These are phyloP conservation scores for Leptographium radiaticola DNA, from an alignment of 2,329 filamentous ascomycete species.

Conservation along the genomic window DNA sequence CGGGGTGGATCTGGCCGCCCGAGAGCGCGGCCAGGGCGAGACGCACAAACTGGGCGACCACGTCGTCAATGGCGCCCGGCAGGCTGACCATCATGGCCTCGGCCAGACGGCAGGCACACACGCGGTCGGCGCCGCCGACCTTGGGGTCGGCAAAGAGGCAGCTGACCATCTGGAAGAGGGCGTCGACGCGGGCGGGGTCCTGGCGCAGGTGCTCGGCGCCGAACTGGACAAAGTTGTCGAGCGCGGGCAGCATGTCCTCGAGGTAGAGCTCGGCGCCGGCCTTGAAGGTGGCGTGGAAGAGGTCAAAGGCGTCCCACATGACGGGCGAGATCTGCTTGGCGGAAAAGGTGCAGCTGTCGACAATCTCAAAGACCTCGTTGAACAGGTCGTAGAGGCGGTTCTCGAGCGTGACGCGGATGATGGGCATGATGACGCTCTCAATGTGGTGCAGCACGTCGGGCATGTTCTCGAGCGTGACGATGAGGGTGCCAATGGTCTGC, in stretches of 20 bases:
- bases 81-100: constrained; percentile 97
- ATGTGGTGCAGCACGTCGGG: constrained; percentile 90
- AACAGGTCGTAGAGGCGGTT: constrained; percentile 98
- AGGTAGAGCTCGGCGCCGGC: constrained; percentile 92
- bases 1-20: constrained; percentile 33
- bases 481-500: constrained; percentile 94
- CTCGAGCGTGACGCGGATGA: constrained; percentile 89
- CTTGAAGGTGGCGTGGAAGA: constrained; percentile 95
- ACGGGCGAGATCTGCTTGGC: constrained; percentile 89
- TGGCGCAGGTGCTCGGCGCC: constrained; percentile 68
- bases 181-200: constrained; percentile 75
- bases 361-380: constrained; percentile 97
- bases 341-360: constrained; percentile 97
- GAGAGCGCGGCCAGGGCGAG: constrained; percentile 77
- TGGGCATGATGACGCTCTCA: constrained; percentile 91
- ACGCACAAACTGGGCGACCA: constrained; percentile 75
- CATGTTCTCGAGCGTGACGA: constrained; percentile 91
- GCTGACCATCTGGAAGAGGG: constrained; percentile 84
- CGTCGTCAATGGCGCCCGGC: constrained; percentile 75
- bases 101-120: constrained; percentile 93
- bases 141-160: constrained; percentile 91
- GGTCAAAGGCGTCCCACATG: constrained; percentile 98
- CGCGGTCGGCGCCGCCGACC: constrained; percentile 84
- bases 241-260: constrained; percentile 94
- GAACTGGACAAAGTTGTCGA: constrained; percentile 97